phyloP scores from a whole-genome alignment of 768 basidiomycete species.

The Macrocybe gigantea region DNA sequence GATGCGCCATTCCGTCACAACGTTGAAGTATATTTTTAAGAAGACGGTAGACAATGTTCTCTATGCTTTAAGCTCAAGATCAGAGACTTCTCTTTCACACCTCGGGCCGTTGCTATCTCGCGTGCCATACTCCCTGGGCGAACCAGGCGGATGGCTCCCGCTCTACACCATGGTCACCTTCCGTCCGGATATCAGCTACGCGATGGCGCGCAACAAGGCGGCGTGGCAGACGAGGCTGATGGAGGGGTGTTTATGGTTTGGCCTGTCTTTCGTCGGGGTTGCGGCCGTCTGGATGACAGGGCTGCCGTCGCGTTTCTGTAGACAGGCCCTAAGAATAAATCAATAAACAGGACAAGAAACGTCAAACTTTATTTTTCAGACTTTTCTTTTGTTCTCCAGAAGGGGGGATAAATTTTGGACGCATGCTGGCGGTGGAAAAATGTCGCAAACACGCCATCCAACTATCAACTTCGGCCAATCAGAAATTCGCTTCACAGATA shows the following conservation, averaged over 20 bases:
- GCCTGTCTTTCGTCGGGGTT: conserved; percentile 36
- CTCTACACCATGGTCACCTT: conserved; percentile 99
- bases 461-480: neutral
- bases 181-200: conserved; percentile 91
- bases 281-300: conserved; percentile 37
- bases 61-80: conserved; percentile 51
- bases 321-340: conserved; percentile 9
- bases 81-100: conserved; percentile 39
- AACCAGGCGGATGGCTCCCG: conserved; percentile 80
- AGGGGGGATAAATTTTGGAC: conserved; percentile 9
- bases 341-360: conserved; percentile 2
- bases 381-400: conserved; percentile 1
- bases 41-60: conserved; percentile 76
- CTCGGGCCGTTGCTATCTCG: conserved; percentile 41
- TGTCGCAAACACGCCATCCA: too few species aligned
- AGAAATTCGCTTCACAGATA: conserved; percentile 24
- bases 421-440: conserved; percentile 11
- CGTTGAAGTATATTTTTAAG: conserved; percentile 70
- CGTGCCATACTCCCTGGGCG: conserved; percentile 51
- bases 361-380: conserved; percentile 12
- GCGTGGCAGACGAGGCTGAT: conserved; percentile 65
- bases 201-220: conserved; percentile 68
- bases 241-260: conserved; percentile 40
- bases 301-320: conserved; percentile 21
- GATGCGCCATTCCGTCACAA: conserved; percentile 91